Percentiles rank a stretch among this genome's conserved stretches.
Conservation (phyloP, 192 early-diverging fungal species). For the Gonapodya sp. region DNA sequence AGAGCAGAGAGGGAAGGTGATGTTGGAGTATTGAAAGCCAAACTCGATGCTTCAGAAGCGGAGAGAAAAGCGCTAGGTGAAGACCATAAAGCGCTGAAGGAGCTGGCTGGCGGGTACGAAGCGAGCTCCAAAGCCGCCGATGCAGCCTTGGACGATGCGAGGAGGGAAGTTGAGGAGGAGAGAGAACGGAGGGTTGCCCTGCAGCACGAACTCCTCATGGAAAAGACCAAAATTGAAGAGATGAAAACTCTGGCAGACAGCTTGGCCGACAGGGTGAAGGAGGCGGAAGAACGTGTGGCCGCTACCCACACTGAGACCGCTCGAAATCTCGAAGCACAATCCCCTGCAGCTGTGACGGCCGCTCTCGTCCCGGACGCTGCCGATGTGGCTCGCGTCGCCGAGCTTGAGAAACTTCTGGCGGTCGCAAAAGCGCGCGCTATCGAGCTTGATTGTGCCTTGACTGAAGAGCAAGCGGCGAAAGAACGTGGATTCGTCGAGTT, state of each 20-base stretch:
- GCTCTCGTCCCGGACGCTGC: background rate
- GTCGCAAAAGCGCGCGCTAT: background rate
- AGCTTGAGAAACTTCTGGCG: background rate
- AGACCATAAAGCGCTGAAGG: background rate
- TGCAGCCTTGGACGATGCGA: background rate
- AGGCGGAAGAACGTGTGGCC: background rate
- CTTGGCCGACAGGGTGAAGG: background rate
- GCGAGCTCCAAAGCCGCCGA: background rate
- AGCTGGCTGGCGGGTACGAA: background rate
- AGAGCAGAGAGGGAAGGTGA: too few relatives aligned
- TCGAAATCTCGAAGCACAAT: too few relatives aligned
- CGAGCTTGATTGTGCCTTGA: background rate
- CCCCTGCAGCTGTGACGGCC: background rate
- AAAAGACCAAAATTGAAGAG: too few relatives aligned
- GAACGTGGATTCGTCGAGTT: background rate
- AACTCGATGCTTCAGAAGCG: background rate
- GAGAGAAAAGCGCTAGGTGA: background rate
- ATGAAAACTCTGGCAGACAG: background rate
- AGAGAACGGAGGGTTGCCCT: too few relatives aligned
- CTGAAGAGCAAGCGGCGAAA: background rate
- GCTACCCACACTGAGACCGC: background rate
- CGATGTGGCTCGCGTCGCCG: too few relatives aligned
- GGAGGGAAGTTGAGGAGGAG: background rate
- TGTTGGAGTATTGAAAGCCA: too few relatives aligned
- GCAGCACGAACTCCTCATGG: too few relatives aligned